A percentile compares a stretch with the other conserved stretches of the same genome.
phyloP scores from a whole-genome alignment of 2,329 filamentous ascomycete species.

The Calonectria crousiana region DNA sequence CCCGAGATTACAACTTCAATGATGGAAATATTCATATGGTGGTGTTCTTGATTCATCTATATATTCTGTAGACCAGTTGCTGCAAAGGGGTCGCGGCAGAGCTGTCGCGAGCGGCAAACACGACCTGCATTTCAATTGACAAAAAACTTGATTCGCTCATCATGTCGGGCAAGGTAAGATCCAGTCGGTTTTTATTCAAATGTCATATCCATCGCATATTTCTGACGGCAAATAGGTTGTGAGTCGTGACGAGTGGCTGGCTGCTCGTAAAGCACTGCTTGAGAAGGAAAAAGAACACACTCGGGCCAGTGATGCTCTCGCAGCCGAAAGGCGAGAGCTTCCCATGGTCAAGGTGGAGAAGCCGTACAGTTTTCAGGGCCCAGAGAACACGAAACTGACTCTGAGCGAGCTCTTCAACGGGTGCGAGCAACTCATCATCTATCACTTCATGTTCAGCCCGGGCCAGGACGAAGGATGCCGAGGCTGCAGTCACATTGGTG shows the following conservation, averaged over 20 bases:
- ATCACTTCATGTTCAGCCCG: conserved; percentile 61
- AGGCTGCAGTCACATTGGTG: conserved; percentile 54
- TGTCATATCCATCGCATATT: background rate
- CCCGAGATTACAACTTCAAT: background rate
- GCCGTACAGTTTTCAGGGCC: conserved; percentile 50
- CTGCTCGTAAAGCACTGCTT: conserved; percentile 49
- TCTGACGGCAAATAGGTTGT: conserved; percentile 42
- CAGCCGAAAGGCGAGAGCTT: conserved; percentile 49
- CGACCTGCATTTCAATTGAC: background rate
- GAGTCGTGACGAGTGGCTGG: conserved; percentile 50
- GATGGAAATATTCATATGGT: background rate
- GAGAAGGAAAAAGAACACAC: conserved; percentile 51
- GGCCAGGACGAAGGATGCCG: conserved; percentile 50
- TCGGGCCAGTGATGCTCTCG: conserved; percentile 45
- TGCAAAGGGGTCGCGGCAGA: background rate
- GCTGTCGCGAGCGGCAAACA: background rate
- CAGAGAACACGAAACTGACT: conserved; percentile 38
- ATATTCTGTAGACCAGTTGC: background rate
- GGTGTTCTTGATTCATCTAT: background rate
- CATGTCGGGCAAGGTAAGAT: conserved; percentile 21
- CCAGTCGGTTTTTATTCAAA: no score
- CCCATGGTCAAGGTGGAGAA: conserved; percentile 55
- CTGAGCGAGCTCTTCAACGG: conserved; percentile 49
- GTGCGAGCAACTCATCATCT: conserved; percentile 54
- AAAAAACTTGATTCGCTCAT: background rate